Evolutionary conservation across 1,284 basidiomycete species (phyloP).

Genomic region (Ganoderma boninense): DNA sequence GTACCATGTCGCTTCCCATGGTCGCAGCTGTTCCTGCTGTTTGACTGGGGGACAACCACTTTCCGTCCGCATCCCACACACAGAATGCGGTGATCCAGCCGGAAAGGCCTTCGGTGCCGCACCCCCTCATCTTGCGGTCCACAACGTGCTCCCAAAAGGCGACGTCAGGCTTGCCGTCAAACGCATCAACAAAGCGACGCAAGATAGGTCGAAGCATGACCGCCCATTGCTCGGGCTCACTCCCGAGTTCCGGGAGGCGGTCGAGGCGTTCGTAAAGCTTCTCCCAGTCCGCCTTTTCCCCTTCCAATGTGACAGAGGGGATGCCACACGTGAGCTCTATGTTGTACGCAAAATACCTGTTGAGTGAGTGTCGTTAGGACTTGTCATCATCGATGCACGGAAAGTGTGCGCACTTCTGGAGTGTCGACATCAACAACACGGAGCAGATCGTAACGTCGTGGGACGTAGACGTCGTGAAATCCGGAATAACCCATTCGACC

Average conservation of each 20-base stretch:
- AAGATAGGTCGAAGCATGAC: conserved; percentile 47
- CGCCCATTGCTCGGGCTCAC: conserved; percentile 44
- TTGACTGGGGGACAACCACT: conserved; percentile 33
- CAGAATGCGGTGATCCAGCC: conserved; percentile 53
- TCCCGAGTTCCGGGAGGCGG: conserved; percentile 46
- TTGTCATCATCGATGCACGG: conserved; percentile 18
- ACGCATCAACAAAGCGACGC: conserved; percentile 45
- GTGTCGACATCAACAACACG: conserved; percentile 54
- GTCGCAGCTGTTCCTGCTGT: not conserved
- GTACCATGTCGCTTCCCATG: not conserved
- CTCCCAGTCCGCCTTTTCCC: conserved; percentile 48
- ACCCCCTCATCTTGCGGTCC: conserved; percentile 23
- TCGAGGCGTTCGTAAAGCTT: conserved; percentile 43
- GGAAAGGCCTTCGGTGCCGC: conserved; percentile 37
- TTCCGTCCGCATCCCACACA: conserved; percentile 44
- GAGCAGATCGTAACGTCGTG: conserved; percentile 50
- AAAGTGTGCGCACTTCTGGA: conserved; percentile 47
- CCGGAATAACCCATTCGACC: conserved; percentile 52
- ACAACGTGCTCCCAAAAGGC: conserved; percentile 48
- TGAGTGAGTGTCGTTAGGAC: not conserved
- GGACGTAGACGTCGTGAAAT: conserved; percentile 55
- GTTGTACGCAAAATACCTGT: conserved; percentile 46
- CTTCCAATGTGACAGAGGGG: conserved; percentile 55
- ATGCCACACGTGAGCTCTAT: conserved; percentile 50
- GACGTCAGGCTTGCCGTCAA: conserved; percentile 42